A percentile compares a stretch with the other conserved stretches of the same genome.
These are phyloP conservation scores for Hemileccinum rubropunctum DNA, from an alignment of 768 basidiomycete species.

Conservation along the genomic window DNA sequence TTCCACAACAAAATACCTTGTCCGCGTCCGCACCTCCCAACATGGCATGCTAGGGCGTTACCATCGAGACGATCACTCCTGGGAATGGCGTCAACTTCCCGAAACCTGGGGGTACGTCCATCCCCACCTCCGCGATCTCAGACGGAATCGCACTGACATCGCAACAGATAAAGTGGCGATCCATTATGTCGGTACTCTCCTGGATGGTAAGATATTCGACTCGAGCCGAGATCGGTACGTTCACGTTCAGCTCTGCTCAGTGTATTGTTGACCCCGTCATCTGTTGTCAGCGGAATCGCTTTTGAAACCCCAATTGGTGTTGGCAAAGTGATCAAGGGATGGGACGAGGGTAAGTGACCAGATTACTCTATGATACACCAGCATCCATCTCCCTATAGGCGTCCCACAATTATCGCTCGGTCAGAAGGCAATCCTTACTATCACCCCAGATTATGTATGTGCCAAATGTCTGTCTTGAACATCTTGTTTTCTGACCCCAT, in stretches of 20 bases:
- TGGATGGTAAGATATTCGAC: slow-evolving; percentile 66
- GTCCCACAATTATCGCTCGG: slow-evolving; percentile 77
- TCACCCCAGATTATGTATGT: slow-evolving; percentile 77
- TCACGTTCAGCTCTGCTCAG: slow-evolving; percentile 3
- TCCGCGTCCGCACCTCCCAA: background rate
- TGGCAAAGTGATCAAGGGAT: slow-evolving; percentile 84
- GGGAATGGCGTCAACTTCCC: slow-evolving; percentile 70
- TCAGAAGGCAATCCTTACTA: slow-evolving; percentile 64
- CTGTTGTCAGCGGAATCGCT: slow-evolving; percentile 44
- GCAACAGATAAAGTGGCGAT: slow-evolving; percentile 64
- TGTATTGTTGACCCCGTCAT: slow-evolving; percentile 5
- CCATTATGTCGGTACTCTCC: slow-evolving; percentile 76
- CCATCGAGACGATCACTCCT: slow-evolving; percentile 50
- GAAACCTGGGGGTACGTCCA: slow-evolving; percentile 60
- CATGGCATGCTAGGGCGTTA: slow-evolving; percentile 57
- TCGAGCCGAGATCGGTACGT: slow-evolving; percentile 71
- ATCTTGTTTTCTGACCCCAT: slow-evolving; percentile 2
- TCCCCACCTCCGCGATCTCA: slow-evolving; percentile 9
- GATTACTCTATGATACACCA: background rate
- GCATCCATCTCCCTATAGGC: slow-evolving; percentile 39
- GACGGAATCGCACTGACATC: slow-evolving; percentile 24
- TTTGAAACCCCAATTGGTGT: slow-evolving; percentile 74
- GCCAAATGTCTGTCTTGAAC: slow-evolving; percentile 3
- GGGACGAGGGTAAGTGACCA: slow-evolving; percentile 74
- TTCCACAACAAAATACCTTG: slow-evolving; percentile 3